Evolutionary conservation across 768 basidiomycete genomes (phyloP).

Genomic region (Pisolithus microcarpus): DNA sequence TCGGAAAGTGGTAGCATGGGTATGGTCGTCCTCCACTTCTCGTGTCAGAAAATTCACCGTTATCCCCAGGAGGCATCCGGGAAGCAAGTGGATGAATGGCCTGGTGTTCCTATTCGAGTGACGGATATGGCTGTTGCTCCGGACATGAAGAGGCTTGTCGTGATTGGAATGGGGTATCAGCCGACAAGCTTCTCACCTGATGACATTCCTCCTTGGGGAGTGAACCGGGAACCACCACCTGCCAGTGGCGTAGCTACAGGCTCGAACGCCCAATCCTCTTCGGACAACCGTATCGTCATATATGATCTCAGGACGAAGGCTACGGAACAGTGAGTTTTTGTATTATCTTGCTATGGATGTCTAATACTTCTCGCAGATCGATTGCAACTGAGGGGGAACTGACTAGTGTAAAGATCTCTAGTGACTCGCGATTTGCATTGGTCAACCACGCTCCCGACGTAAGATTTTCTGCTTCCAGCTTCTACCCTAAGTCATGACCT

Average conservation of each 20-base stretch:
- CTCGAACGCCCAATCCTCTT: slow-evolving; percentile 30
- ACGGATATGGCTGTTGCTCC: slow-evolving; percentile 84
- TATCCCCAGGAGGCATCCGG: slow-evolving; percentile 63
- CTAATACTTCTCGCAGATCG: slow-evolving; percentile 36
- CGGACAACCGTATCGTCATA: slow-evolving; percentile 63
- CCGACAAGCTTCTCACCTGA: slow-evolving; percentile 14
- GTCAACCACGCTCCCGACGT: slow-evolving; percentile 86
- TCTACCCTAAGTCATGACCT: slow-evolving; percentile 4
- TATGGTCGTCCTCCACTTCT: slow-evolving; percentile 29
- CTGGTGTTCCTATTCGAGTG: slow-evolving; percentile 66
- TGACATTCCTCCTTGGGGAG: slow-evolving; percentile 19
- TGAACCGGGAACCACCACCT: slow-evolving; percentile 30
- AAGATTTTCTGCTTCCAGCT: slow-evolving; percentile 25
- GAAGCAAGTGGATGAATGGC: slow-evolving; percentile 63
- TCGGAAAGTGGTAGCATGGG: slow-evolving; percentile 78
- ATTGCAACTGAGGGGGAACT: slow-evolving; percentile 69
- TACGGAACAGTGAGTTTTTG: slow-evolving; percentile 52
- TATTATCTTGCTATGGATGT: slow-evolving; percentile 9
- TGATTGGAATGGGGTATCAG: slow-evolving; percentile 63
- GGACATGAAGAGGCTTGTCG: slow-evolving; percentile 74
- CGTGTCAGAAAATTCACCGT: slow-evolving; percentile 6
- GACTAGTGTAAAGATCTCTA: slow-evolving; percentile 81
- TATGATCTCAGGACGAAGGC: slow-evolving; percentile 69
- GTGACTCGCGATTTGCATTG: slow-evolving; percentile 80
- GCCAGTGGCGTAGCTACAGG: slow-evolving; percentile 26